Conservation (phyloP, 495 filamentous ascomycete genomes). For the Pseudotulostoma volvatum region DNA sequence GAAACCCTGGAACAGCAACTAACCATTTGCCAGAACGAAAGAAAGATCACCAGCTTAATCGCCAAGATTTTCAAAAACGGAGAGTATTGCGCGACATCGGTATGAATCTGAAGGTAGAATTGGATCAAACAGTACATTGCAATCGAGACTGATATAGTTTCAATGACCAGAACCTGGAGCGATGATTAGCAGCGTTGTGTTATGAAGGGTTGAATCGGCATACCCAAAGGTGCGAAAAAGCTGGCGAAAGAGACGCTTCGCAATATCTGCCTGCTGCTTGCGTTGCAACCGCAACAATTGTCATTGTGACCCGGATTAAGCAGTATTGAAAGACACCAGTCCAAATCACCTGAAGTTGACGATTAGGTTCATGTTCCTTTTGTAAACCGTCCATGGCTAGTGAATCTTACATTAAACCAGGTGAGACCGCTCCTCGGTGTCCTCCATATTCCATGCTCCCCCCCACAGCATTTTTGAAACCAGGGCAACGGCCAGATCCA, state of each 20-base stretch:
- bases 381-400: too few species aligned
- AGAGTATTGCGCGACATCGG: slow-evolving; percentile 45
- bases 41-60: slow-evolving; percentile 89
- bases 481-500: slow-evolving; percentile 43
- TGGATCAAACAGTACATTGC: slow-evolving; percentile 90
- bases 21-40: slow-evolving; percentile 81
- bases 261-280: slow-evolving; percentile 59
- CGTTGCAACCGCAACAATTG: slow-evolving; percentile 57
- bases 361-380: too few species aligned
- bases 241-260: slow-evolving; percentile 56
- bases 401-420: slow-evolving; percentile 60
- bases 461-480: slow-evolving; percentile 52
- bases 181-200: slow-evolving; percentile 5
- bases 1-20: slow-evolving; percentile 6
- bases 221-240: slow-evolving; percentile 77
- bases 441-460: slow-evolving; percentile 48
- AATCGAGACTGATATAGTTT: slow-evolving; percentile 57
- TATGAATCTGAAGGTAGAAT: slow-evolving; percentile 65
- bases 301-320: slow-evolving; percentile 72
- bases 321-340: slow-evolving; percentile 81
- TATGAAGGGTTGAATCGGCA: slow-evolving; percentile 9
- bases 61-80: slow-evolving; percentile 74
- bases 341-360: slow-evolving; percentile 61
- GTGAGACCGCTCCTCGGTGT: slow-evolving; percentile 71
- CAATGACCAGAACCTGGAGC: slow-evolving; percentile 45